These are phyloP conservation scores for Phytophthora melonis DNA, from an alignment of 352 stramenopile species.

Conservation along the genomic window DNA sequence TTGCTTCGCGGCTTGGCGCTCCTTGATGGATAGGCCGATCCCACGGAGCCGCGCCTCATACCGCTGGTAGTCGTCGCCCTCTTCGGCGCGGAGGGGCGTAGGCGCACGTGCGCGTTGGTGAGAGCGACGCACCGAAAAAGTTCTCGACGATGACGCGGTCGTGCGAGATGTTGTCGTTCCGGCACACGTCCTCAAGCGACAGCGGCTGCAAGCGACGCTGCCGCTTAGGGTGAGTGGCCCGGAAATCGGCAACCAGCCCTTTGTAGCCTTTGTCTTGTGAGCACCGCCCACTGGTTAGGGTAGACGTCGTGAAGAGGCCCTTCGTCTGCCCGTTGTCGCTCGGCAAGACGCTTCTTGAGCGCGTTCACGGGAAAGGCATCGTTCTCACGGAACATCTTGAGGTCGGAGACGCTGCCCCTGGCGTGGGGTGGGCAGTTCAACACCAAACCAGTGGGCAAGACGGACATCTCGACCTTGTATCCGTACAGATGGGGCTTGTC, in stretches of 20 bases:
- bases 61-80: neutral
- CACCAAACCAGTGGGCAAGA: neutral
- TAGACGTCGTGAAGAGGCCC: neutral
- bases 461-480: constrained; percentile 2
- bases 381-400: constrained; percentile 9
- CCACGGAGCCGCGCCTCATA: neutral
- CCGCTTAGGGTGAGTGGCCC: constrained; percentile 5
- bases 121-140: constrained; percentile 23
- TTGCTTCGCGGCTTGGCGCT: neutral
- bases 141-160: constrained; percentile 35
- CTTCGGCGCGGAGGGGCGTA: neutral
- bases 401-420: neutral
- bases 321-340: neutral
- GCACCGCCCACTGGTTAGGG: constrained; percentile 1
- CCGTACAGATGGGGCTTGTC: neutral
- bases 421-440: neutral
- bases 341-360: neutral
- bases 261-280: constrained; percentile 7
- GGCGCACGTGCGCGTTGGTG: constrained; percentile 1
- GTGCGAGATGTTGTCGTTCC: constrained; percentile 24
- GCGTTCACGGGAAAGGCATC: neutral
- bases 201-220: neutral
- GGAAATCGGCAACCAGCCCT: neutral
- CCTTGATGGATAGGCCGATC: neutral
- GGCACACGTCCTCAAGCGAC: neutral